phyloP scores from a whole-genome alignment of 2,329 filamentous ascomycete genomes.

The Knufia petricola region DNA sequence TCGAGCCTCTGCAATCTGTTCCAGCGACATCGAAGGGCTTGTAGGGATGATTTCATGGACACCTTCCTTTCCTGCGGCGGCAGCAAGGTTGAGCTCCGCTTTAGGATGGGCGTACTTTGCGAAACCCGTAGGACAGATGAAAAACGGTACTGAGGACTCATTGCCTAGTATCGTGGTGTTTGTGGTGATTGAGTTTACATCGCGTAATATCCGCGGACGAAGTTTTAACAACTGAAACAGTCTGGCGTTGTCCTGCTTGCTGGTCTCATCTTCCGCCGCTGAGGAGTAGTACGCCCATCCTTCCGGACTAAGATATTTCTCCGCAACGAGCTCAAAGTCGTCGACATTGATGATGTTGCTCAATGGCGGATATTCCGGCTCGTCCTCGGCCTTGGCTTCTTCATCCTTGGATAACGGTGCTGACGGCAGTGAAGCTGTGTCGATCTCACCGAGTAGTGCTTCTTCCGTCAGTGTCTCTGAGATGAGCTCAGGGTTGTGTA shows the following conservation, averaged over 20 bases:
- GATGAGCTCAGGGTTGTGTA: slow-evolving; percentile 15
- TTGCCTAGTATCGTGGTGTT: slow-evolving; percentile 27
- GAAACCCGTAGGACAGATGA: slow-evolving; percentile 22
- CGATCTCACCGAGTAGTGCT: slow-evolving; percentile 9
- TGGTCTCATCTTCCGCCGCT: slow-evolving; percentile 42
- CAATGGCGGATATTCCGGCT: slow-evolving; percentile 23
- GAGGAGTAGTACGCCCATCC: slow-evolving; percentile 38
- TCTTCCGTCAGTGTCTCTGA: slow-evolving; percentile 8
- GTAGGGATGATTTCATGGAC: slow-evolving; percentile 16
- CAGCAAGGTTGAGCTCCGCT: slow-evolving; percentile 6
- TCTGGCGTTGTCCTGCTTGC: slow-evolving; percentile 27
- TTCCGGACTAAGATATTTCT: slow-evolving; percentile 21
- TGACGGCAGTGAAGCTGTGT: slow-evolving; percentile 7
- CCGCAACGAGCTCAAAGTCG: slow-evolving; percentile 32
- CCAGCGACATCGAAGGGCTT: slow-evolving; percentile 31
- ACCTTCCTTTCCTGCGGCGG: slow-evolving; percentile 2
- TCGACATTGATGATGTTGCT: slow-evolving; percentile 28
- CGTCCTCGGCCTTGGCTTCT: neutral
- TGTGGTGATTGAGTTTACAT: slow-evolving; percentile 32
- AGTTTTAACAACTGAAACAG: slow-evolving; percentile 38
- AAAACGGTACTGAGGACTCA: slow-evolving; percentile 31
- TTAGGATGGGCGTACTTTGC: slow-evolving; percentile 7
- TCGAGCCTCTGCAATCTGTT: slow-evolving; percentile 4
- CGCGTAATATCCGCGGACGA: slow-evolving; percentile 38
- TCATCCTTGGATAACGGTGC: neutral